These are phyloP conservation scores for Hirschfeldia incana DNA, from an alignment of 345 rosid genomes.

Conservation along the genomic window DNA sequence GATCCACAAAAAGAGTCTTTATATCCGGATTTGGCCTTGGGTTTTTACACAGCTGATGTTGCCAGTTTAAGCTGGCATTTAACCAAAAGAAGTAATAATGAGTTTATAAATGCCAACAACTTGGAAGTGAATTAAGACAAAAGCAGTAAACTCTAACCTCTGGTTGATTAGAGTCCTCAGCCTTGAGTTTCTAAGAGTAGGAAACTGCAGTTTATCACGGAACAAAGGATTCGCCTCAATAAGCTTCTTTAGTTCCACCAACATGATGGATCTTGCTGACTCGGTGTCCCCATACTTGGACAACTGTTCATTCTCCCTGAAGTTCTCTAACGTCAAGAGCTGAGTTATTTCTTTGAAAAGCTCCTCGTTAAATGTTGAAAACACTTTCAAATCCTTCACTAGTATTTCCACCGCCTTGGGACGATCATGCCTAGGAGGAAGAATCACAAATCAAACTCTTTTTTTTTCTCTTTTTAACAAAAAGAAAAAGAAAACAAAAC, in stretches of 20 bases:
- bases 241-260: conserved; percentile 96
- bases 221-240: conserved; percentile 97
- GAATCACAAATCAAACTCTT: conserved; percentile 8
- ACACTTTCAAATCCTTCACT: conserved; percentile 96
- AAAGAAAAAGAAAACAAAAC: not conserved
- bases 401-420: conserved; percentile 94
- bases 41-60: conserved; percentile 95
- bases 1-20: conserved; percentile 96
- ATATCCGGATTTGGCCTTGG: conserved; percentile 99
- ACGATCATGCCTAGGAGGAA: conserved; percentile 75
- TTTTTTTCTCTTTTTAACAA: not conserved
- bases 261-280: conserved; percentile 95
- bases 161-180: conserved; percentile 91
- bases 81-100: conserved; percentile 15
- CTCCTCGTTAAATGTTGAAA: conserved; percentile 94
- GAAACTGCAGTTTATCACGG: conserved; percentile 96
- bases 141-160: conserved; percentile 48
- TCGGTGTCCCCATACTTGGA: conserved; percentile 98
- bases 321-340: conserved; percentile 89
- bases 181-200: conserved; percentile 87
- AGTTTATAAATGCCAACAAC: conserved; percentile 6
- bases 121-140: conserved; percentile 3
- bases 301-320: conserved; percentile 95
- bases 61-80: conserved; percentile 89
- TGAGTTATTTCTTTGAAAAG: conserved; percentile 95